Evolutionary conservation across 257 asterid genomes (phyloP), one percentile per base, ranked within the genome.

Genomic region (Fraxinus cuspidata): DNA sequence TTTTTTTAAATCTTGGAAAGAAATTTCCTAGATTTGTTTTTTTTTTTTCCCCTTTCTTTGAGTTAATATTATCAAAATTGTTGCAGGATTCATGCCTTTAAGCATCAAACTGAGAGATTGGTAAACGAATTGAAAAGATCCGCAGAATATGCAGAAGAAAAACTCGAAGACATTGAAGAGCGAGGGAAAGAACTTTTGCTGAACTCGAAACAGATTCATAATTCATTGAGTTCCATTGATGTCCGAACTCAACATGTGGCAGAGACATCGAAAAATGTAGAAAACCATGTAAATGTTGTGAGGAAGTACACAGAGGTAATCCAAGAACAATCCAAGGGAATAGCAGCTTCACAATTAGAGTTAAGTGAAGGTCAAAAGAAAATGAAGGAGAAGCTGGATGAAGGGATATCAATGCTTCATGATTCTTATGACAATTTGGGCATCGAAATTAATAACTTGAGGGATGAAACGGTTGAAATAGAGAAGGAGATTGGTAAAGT

Each of bases 71-170:
- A 5, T 18, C n/a, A 21, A 51, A 9, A 23, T 25, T 25, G 25
- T 80, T 81, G 76, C 77, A 92, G 97, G 91, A 89, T 87, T 1
- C 87, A 91, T 28, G 97, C 93, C 13, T 94, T 93, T 76, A 90
- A 81, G 87, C 79, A 74, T 44, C 92, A 87, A 73, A 91, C 97
- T 0, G 97, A 94, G 91, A 89, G 94, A 72, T 53, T 94, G 80
- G 96, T 92, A 75, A 94, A 94, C 63, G 96, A 83, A 12, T 85
- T 94, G 63, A 90, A 89, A 75, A 73, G 42, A 7, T 76, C 92
- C 2, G 97, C 96, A 1, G 95, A 94, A 78, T 78, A 79, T 74
- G 96, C 94, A n/a, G 95, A 87, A 63, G 78, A 38, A 3, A 92
- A 90, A 72, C n/a, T 92, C 3, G 92, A 37, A 4, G 83, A 40